Percentiles rank a stretch among this genome's conserved stretches.
Evolutionary conservation across 768 basidiomycete species (phyloP).

Genomic region (Tricholomella constricta): DNA sequence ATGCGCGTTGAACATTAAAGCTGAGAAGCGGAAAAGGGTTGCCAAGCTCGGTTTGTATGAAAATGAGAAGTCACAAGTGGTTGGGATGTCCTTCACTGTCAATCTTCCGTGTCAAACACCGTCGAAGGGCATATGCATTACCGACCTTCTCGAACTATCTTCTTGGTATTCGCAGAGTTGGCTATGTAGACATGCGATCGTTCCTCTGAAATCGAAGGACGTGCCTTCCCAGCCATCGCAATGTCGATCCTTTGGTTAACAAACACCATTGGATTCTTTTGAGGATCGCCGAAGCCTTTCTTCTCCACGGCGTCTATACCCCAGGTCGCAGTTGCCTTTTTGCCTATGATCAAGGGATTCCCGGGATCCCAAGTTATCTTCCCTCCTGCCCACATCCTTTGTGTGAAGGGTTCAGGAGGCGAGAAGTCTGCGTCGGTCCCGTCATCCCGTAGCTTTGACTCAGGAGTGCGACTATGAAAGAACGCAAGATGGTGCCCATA

Average conservation of each 20-base stretch:
- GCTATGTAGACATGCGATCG: constrained; percentile 68
- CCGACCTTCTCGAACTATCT: constrained; percentile 47
- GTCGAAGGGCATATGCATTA: not conserved
- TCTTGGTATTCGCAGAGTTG: constrained; percentile 27
- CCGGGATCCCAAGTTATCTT: constrained; percentile 59
- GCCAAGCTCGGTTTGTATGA: constrained; percentile 66
- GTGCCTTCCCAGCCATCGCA: constrained; percentile 41
- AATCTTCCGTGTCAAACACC: constrained; percentile 3
- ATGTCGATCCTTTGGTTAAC: constrained; percentile 66
- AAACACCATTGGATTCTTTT: constrained; percentile 70
- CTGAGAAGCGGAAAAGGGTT: constrained; percentile 84
- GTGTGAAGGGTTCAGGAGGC: constrained; percentile 71
- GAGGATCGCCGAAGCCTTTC: constrained; percentile 59
- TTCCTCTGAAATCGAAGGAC: constrained; percentile 60
- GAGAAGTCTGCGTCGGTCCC: constrained; percentile 74
- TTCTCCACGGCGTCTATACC: constrained; percentile 54
- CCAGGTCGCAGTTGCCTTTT: constrained; percentile 48
- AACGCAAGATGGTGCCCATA: constrained; percentile 75
- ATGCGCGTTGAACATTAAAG: constrained; percentile 85
- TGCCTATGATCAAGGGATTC: constrained; percentile 54
- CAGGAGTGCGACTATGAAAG: constrained; percentile 69
- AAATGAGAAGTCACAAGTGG: constrained; percentile 58
- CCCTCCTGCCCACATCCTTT: constrained; percentile 85
- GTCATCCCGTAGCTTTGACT: constrained; percentile 57
- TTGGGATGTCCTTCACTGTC: constrained; percentile 54